Percentiles rank a stretch among this genome's conserved stretches.
Conservation (phyloP, 2,329 filamentous ascomycete species). For the Diaporthe sp. region DNA sequence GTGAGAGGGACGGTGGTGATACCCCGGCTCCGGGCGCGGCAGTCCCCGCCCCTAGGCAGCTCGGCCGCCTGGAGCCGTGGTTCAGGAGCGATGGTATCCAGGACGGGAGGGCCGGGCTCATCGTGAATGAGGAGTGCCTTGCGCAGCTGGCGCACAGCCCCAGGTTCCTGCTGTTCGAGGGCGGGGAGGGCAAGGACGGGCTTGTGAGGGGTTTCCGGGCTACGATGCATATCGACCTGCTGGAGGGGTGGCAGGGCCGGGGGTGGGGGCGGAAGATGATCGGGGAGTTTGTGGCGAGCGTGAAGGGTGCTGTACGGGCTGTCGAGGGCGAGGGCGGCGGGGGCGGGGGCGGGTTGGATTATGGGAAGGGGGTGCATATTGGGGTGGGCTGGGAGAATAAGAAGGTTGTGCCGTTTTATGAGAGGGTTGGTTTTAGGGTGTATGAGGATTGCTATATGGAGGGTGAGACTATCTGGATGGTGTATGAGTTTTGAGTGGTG, state of each 20-base stretch:
- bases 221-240: slow-evolving; percentile 62
- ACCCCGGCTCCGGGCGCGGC: slow-evolving; percentile 27
- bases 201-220: slow-evolving; percentile 49
- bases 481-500: background rate
- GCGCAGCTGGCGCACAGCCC: slow-evolving; percentile 55
- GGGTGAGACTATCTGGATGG: slow-evolving; percentile 36
- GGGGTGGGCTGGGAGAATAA: slow-evolving; percentile 57
- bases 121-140: slow-evolving; percentile 48
- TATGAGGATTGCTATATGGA: slow-evolving; percentile 46
- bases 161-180: slow-evolving; percentile 51
- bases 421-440: slow-evolving; percentile 56
- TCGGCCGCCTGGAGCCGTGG: slow-evolving; percentile 47
- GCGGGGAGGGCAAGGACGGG: slow-evolving; percentile 47
- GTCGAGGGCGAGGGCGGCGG: too few species aligned
- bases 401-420: slow-evolving; percentile 60
- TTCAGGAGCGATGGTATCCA: slow-evolving; percentile 30
- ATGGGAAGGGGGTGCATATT: slow-evolving; percentile 53
- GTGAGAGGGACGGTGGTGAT: background rate
- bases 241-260: slow-evolving; percentile 51
- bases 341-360: slow-evolving; percentile 38
- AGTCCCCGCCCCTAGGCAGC: slow-evolving; percentile 42
- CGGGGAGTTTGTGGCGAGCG: slow-evolving; percentile 52
- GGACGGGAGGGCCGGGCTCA: slow-evolving; percentile 30
- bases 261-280: slow-evolving; percentile 58
- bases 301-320: slow-evolving; percentile 38